These are phyloP conservation scores for Cenchrus americanus DNA, from an alignment of 176 grass and related monocot genomes.

Conservation along the genomic window DNA sequence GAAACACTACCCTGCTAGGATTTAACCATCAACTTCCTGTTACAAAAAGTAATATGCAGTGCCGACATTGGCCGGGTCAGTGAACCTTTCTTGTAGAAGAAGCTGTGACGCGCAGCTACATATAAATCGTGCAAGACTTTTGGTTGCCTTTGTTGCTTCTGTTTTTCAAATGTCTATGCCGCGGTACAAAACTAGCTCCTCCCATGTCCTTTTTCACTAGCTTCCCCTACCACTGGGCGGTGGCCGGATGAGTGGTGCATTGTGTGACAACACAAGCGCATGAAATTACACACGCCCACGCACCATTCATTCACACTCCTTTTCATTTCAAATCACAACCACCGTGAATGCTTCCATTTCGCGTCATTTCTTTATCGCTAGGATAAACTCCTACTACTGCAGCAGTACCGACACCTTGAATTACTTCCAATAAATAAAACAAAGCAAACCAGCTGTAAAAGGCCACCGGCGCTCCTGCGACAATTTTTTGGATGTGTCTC, in stretches of 20 bases:
- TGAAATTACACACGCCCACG: neutral
- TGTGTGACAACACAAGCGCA: constrained; percentile 1
- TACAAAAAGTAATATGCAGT: neutral
- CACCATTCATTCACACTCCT: neutral
- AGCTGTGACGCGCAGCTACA: neutral
- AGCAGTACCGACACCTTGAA: neutral
- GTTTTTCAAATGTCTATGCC: neutral
- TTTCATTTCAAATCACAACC: neutral
- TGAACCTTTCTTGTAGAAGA: neutral
- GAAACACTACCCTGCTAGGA: too few relatives aligned
- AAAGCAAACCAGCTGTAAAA: neutral
- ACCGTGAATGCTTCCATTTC: neutral
- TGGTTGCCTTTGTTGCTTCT: neutral
- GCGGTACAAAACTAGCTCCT: neutral
- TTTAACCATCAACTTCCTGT: neutral
- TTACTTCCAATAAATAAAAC: neutral
- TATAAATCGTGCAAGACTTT: neutral
- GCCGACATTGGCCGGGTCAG: neutral
- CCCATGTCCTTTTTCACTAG: neutral
- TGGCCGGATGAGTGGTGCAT: neutral
- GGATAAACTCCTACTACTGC: neutral
- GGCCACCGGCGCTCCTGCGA: neutral
- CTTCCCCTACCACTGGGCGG: neutral
- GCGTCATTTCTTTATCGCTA: neutral
- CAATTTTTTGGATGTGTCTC: constrained; percentile 3